Evolutionary conservation across 345 rosid species (phyloP).

Genomic region (Draba incana): DNA sequence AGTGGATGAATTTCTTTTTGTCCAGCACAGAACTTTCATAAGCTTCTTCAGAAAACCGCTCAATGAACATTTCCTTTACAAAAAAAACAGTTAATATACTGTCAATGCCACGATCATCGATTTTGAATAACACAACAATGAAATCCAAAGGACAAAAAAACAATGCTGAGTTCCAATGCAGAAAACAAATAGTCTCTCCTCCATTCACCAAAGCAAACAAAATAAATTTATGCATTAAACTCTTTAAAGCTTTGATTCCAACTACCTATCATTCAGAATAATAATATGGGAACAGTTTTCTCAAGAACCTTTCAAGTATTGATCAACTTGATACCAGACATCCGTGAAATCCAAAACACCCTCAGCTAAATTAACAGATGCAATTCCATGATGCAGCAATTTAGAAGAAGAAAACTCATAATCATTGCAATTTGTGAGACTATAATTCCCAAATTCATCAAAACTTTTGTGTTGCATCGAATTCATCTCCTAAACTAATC

Average conservation of each 20-base stretch:
- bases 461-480: neutral
- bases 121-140: neutral
- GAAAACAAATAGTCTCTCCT: too few relatives aligned
- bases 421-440: neutral
- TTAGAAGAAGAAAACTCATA: neutral
- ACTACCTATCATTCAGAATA: neutral
- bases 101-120: neutral
- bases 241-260: neutral
- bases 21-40: conserved; percentile 54
- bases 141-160: neutral
- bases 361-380: neutral
- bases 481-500: neutral
- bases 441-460: conserved; percentile 2
- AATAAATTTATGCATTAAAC: neutral
- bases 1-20: conserved; percentile 62
- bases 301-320: too few relatives aligned
- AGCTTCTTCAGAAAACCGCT: conserved; percentile 66
- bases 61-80: conserved; percentile 74
- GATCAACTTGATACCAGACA: too few relatives aligned
- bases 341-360: too few relatives aligned
- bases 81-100: neutral
- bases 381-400: neutral
- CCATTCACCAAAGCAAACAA: neutral
- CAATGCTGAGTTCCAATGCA: neutral
- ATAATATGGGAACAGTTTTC: too few relatives aligned